Evolutionary conservation across 1,139 yeast species (phyloP).

Genomic region (Saccharomyces hybrid): DNA sequence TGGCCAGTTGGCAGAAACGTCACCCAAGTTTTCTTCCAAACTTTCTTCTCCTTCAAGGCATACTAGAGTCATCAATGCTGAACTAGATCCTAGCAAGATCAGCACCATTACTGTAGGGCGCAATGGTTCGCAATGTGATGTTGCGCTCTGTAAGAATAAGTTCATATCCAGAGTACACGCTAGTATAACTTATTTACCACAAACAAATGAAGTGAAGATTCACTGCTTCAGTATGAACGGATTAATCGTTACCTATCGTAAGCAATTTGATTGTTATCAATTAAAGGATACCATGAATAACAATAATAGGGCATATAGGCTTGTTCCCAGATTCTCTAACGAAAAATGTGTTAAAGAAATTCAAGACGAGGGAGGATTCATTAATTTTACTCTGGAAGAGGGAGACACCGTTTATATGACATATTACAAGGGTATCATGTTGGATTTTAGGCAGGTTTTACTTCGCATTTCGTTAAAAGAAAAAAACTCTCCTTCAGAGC

Average conservation of each 20-base stretch:
- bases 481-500: neutral
- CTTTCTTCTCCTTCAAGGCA: neutral
- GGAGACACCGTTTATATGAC: slow-evolving; percentile 54
- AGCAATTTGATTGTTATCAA: slow-evolving; percentile 19
- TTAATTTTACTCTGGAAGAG: slow-evolving; percentile 47
- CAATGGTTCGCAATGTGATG: slow-evolving; percentile 25
- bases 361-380: slow-evolving; percentile 14
- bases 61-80: slow-evolving; percentile 9
- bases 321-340: neutral
- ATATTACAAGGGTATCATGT: slow-evolving; percentile 41
- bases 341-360: neutral
- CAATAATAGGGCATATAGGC: slow-evolving; percentile 7
- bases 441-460: slow-evolving; percentile 44
- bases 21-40: neutral
- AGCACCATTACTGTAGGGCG: slow-evolving; percentile 25
- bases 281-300: slow-evolving; percentile 1
- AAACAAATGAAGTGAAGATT: slow-evolving; percentile 26
- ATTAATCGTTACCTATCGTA: slow-evolving; percentile 28
- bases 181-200: slow-evolving; percentile 24
- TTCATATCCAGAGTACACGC: slow-evolving; percentile 31
- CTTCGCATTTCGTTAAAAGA: slow-evolving; percentile 2
- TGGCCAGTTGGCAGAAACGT: neutral
- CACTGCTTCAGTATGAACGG: slow-evolving; percentile 36
- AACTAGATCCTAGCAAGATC: slow-evolving; percentile 15
- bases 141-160: slow-evolving; percentile 26